Conservation (phyloP, 129 eudicot genomes). For the Gnaphalium uliginosum region DNA sequence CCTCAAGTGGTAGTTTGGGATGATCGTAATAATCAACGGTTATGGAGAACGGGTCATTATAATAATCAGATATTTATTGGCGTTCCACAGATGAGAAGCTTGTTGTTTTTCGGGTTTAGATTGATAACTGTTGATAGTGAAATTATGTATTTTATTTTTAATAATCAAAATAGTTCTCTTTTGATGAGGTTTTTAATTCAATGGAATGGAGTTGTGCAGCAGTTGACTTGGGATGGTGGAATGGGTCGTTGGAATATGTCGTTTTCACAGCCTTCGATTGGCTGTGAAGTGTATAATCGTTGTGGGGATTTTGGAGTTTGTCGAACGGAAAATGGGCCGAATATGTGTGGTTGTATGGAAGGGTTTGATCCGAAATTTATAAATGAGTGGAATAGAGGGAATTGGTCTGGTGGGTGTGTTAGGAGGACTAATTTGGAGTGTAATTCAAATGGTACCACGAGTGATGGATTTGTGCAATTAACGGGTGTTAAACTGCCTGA, state of each 20-base stretch:
- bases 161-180: conserved; percentile 13
- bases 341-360: conserved; percentile 52
- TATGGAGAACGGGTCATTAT: conserved; percentile 76
- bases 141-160: conserved; percentile 42
- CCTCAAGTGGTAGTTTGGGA: conserved; percentile 69
- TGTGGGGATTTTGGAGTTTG: conserved; percentile 69
- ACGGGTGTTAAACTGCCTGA: conserved; percentile 56
- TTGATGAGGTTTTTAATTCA: conserved; percentile 39
- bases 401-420: conserved; percentile 58
- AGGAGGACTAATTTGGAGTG: conserved; percentile 50
- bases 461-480: conserved; percentile 43
- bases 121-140: conserved; percentile 30
- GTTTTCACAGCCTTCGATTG: conserved; percentile 40
- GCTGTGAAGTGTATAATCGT: conserved; percentile 46
- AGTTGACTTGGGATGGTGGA: conserved; percentile 35
- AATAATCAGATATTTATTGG: conserved; percentile 53
- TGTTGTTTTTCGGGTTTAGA: conserved; percentile 42
- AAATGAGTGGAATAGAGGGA: conserved; percentile 40
- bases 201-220: conserved; percentile 56
- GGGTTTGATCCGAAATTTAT: conserved; percentile 52
- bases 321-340: neutral
- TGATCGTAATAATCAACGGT: conserved; percentile 23
- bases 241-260: conserved; percentile 33
- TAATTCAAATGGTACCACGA: conserved; percentile 23
- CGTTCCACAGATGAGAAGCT: conserved; percentile 44